Evolutionary conservation across 106 monocot genomes (phyloP).

Genomic region (Acorus gramineus): DNA sequence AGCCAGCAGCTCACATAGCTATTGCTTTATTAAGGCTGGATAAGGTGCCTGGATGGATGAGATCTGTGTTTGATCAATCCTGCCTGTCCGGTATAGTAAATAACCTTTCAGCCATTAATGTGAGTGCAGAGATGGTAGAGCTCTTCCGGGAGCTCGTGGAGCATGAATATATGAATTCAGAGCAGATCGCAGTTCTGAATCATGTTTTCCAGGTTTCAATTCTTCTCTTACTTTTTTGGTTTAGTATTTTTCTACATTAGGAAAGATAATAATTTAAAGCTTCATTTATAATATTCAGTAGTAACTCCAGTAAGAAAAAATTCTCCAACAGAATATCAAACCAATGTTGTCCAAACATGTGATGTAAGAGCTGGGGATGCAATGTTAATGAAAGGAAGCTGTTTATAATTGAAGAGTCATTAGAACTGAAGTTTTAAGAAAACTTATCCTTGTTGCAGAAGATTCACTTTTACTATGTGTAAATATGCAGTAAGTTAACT

Average conservation of each 20-base stretch:
- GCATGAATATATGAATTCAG: constrained; percentile 44
- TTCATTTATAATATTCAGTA: too few relatives aligned
- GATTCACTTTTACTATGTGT: not conserved
- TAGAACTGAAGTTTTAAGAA: too few relatives aligned
- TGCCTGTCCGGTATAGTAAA: constrained; percentile 55
- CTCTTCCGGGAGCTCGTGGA: constrained; percentile 53
- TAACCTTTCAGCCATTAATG: constrained; percentile 55
- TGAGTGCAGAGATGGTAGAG: constrained; percentile 65
- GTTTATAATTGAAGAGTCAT: too few relatives aligned
- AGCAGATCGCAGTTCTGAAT: constrained; percentile 41
- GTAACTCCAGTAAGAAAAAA: too few relatives aligned
- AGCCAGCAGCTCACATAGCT: constrained; percentile 58
- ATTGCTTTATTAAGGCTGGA: constrained; percentile 46
- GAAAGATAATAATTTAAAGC: too few relatives aligned
- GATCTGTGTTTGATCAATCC: constrained; percentile 34
- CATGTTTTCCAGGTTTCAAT: constrained; percentile 62
- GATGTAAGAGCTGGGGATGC: too few relatives aligned
- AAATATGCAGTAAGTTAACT: too few relatives aligned
- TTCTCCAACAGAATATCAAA: too few relatives aligned
- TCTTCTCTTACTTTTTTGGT: not conserved
- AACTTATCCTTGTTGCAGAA: not conserved
- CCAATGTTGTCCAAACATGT: too few relatives aligned
- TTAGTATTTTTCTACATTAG: not conserved
- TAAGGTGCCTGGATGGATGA: constrained; percentile 41
- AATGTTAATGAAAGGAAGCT: too few relatives aligned